Percentiles rank a stretch among this genome's conserved stretches.
phyloP scores from a whole-genome alignment of 164 flowering plant species.

The Aristolochia contorta region DNA sequence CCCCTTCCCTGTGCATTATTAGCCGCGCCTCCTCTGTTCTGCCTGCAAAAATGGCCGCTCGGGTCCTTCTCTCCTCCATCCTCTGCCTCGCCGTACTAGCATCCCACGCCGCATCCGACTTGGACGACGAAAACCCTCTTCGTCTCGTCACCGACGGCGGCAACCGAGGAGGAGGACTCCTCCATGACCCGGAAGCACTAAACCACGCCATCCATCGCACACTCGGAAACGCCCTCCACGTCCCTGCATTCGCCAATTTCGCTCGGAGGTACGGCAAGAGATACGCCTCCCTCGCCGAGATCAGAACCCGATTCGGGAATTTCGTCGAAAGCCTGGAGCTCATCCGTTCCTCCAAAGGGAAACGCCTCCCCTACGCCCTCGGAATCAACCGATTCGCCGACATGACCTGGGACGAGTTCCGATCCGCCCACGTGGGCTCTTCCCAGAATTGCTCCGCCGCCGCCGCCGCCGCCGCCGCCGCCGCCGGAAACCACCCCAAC shows the following conservation, averaged over 20 bases:
- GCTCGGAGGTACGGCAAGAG: slow-evolving; percentile 70
- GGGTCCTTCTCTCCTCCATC: slow-evolving; percentile 9
- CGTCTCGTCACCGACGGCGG: slow-evolving; percentile 47
- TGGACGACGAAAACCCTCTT: slow-evolving; percentile 67
- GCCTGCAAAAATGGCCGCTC: no score
- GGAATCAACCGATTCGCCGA: slow-evolving; percentile 89
- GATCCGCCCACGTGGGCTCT: slow-evolving; percentile 63
- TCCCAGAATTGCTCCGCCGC: slow-evolving; percentile 92
- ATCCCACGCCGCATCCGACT: slow-evolving; percentile 3
- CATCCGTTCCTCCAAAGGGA: slow-evolving; percentile 58
- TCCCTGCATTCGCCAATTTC: slow-evolving; percentile 74
- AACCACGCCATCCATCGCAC: slow-evolving; percentile 34
- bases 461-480: slow-evolving; percentile 35
- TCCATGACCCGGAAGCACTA: no score
- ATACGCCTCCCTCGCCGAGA: slow-evolving; percentile 62
- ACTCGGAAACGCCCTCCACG: slow-evolving; percentile 62
- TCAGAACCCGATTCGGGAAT: slow-evolving; percentile 46
- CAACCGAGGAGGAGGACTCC: no score
- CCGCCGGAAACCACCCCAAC: slow-evolving; percentile 42
- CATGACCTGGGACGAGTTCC: slow-evolving; percentile 91
- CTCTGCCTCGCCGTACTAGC: slow-evolving; percentile 25
- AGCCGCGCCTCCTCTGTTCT: no score
- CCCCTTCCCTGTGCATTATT: no score
- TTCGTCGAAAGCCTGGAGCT: slow-evolving; percentile 60
- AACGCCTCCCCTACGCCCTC: slow-evolving; percentile 55